These are phyloP conservation scores for Trypanosoma vivax DNA, from an alignment of 208 protist genomes.

Conservation along the genomic window DNA sequence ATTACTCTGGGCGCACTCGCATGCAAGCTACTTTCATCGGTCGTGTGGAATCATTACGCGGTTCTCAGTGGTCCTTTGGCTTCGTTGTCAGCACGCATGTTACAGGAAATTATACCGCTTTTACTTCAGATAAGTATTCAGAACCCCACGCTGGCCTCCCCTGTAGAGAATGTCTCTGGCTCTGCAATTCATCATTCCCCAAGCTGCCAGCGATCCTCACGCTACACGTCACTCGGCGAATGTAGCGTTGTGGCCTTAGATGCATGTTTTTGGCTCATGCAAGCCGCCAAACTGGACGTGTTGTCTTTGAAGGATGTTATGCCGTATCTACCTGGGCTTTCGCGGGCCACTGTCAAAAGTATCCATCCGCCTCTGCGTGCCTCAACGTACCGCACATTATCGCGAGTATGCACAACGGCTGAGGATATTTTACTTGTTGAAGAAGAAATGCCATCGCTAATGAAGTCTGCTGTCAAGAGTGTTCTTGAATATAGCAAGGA, in stretches of 20 bases:
- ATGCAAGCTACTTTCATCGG: constrained; percentile 53
- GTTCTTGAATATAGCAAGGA: constrained; percentile 37
- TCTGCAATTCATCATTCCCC: constrained; percentile 59
- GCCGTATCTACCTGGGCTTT: constrained; percentile 32
- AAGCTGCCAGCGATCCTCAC: constrained; percentile 32
- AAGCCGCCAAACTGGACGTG: constrained; percentile 15
- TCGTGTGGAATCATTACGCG: constrained; percentile 31
- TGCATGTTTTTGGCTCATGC: constrained; percentile 35
- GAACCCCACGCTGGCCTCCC: constrained; percentile 66
- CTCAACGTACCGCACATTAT: constrained; percentile 44
- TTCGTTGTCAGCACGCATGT: constrained; percentile 16
- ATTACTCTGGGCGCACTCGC: constrained; percentile 45
- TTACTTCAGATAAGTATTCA: constrained; percentile 47
- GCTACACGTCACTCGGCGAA: constrained; percentile 76
- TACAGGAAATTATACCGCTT: constrained; percentile 38
- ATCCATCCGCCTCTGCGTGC: constrained; percentile 59
- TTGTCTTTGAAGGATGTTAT: constrained; percentile 40
- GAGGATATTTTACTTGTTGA: constrained; percentile 33
- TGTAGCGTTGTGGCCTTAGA: constrained; percentile 57
- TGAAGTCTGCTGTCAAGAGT: constrained; percentile 47
- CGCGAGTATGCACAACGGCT: constrained; percentile 29
- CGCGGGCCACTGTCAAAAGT: constrained; percentile 44
- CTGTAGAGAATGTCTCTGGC: constrained; percentile 27
- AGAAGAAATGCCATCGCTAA: constrained; percentile 54
- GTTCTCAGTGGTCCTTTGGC: constrained; percentile 12